A percentile compares a stretch with the other conserved stretches of the same genome.
Evolutionary conservation across 2,329 filamentous ascomycete species (phyloP).

Genomic region (Lecanosticta acicola): DNA sequence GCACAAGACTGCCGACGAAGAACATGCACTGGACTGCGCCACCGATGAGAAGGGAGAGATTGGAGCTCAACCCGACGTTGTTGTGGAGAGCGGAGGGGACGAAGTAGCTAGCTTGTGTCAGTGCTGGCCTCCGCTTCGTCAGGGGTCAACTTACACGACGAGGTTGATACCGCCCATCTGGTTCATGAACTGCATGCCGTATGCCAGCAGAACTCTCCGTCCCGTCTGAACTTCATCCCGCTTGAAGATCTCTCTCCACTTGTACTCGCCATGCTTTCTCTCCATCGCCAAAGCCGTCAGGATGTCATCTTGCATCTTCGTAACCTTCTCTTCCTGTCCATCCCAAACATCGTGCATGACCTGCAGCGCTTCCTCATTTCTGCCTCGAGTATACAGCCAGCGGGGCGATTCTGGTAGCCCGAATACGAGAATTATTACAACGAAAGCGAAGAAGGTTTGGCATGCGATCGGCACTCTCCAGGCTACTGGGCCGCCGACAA

Average conservation of each 20-base stretch:
- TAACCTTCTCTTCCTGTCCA: slow-evolving; percentile 25
- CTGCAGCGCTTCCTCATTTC: slow-evolving; percentile 30
- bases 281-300: slow-evolving; percentile 35
- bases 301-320: slow-evolving; percentile 32
- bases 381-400: slow-evolving; percentile 35
- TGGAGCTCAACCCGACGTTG: slow-evolving; percentile 43
- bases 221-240: slow-evolving; percentile 38
- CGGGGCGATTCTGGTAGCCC: slow-evolving; percentile 38
- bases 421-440: slow-evolving; percentile 39
- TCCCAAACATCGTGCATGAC: slow-evolving; percentile 34
- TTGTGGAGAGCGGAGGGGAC: slow-evolving; percentile 42
- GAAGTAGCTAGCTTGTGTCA: slow-evolving; percentile 32
- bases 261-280: slow-evolving; percentile 35
- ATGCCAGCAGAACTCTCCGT: slow-evolving; percentile 33
- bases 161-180: slow-evolving; percentile 35
- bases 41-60: slow-evolving; percentile 44
- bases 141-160: slow-evolving; percentile 28
- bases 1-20: slow-evolving; percentile 40
- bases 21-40: slow-evolving; percentile 42
- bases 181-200: slow-evolving; percentile 27
- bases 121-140: background rate
- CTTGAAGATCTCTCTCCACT: slow-evolving; percentile 37
- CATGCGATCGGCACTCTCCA: slow-evolving; percentile 46
- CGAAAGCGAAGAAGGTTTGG: slow-evolving; percentile 36
- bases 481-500: slow-evolving; percentile 38